Evolutionary conservation across 768 basidiomycete genomes (phyloP), one percentile per base, ranked within the genome.

Genomic region (Kockovaella imperatae): DNA sequence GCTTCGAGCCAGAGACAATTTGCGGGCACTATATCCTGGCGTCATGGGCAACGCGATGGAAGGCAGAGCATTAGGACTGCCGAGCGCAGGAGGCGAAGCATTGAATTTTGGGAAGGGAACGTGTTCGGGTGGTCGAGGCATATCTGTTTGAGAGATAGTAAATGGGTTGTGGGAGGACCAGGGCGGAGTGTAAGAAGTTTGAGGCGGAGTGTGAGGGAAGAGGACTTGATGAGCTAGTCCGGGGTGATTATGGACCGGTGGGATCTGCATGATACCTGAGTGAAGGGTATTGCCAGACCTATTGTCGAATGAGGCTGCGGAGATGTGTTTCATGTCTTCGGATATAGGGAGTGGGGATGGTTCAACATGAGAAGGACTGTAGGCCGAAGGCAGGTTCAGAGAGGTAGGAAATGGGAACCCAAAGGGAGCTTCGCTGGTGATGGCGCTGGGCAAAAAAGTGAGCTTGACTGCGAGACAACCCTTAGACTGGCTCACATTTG

Each of bases 401-500:
- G 36, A 20, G 8, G 10, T 8, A 7, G 18, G 21, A 13, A 20
- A 20, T 20, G 18, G 36, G 18, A 38, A 20, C 10, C 14, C 18
- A 10, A 8, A 20, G 8, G 36, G 31, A 32, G 36, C 36, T 11
- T 20, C n/a, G n/a, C n/a, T n/a, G n/a, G n/a, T n/a, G n/a, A n/a
- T n/a, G n/a, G n/a, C n/a, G n/a, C n/a, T n/a, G n/a, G n/a, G n/a
- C n/a, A n/a, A n/a, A n/a, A n/a, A n/a, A n/a, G n/a, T n/a, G n/a
- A n/a, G n/a, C n/a, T n/a, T n/a, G n/a, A n/a, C n/a, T n/a, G n/a
- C n/a, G n/a, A n/a, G n/a, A n/a, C n/a, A n/a, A n/a, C n/a, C n/a
- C n/a, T n/a, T n/a, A n/a, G n/a, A n/a, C n/a, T n/a, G n/a, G 31
- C 63, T 57, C 49, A 65, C 63, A 65, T 38, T 47, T 65, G 55